Conservation (phyloP, 306 rosid species). For the Gastrolobium villosum region DNA sequence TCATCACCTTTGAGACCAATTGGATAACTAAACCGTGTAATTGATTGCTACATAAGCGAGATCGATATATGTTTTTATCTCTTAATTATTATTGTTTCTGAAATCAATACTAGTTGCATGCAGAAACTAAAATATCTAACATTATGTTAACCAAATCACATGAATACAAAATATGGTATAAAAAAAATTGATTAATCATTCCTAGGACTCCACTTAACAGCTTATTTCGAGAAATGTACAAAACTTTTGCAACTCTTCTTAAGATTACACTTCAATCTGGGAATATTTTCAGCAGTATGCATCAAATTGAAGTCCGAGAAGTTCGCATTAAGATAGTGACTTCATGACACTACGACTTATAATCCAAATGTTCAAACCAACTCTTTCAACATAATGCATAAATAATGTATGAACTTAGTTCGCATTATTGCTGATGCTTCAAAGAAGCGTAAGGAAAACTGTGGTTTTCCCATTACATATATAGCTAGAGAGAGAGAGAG, state of each 20-base stretch:
- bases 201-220: not conserved
- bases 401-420: not conserved
- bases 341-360: not conserved
- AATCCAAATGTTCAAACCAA: not conserved
- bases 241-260: not conserved
- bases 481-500: not conserved
- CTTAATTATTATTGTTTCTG: too few species aligned
- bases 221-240: not conserved
- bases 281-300: not conserved
- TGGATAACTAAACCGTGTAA: too few species aligned
- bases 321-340: not conserved
- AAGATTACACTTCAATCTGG: not conserved
- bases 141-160: too few species aligned
- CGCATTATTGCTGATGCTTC: conserved; percentile 22
- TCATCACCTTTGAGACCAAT: too few species aligned
- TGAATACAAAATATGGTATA: too few species aligned
- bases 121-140: too few species aligned
- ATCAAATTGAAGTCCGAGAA: conserved; percentile 1
- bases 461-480: not conserved
- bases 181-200: too few species aligned
- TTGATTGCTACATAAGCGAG: too few species aligned
- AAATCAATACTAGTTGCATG: too few species aligned
- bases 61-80: too few species aligned
- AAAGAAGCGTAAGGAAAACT: conserved; percentile 9
- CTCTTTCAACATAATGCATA: not conserved